These are phyloP conservation scores for Sordariomycetes sp. DNA, from an alignment of 2,329 filamentous ascomycete genomes.

Conservation along the genomic window DNA sequence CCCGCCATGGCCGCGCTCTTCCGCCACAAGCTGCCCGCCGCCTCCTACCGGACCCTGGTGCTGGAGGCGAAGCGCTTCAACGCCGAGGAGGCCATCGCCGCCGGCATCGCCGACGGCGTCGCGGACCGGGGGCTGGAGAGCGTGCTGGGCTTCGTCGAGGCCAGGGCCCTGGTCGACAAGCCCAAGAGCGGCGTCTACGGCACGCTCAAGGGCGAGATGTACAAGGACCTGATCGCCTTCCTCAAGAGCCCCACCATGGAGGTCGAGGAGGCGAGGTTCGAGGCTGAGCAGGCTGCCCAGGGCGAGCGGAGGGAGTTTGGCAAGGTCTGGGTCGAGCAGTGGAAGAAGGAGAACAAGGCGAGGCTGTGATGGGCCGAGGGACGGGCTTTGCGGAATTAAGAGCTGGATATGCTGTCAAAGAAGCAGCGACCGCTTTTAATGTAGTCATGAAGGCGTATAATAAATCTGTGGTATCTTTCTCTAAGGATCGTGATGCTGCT, in stretches of 20 bases:
- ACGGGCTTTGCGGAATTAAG: neutral
- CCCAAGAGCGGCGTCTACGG: constrained; percentile 59
- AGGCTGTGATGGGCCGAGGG: constrained; percentile 21
- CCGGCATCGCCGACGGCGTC: constrained; percentile 63
- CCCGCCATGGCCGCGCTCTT: constrained; percentile 69
- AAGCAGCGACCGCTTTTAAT: too few species aligned
- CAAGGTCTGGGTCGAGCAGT: constrained; percentile 39
- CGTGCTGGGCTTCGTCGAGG: constrained; percentile 47
- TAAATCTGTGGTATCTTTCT: too few species aligned
- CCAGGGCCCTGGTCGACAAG: constrained; percentile 52
- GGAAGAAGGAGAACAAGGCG: constrained; percentile 28
- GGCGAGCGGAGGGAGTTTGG: constrained; percentile 32
- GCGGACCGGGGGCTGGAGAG: constrained; percentile 51
- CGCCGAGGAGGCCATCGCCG: constrained; percentile 52
- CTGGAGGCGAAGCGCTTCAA: constrained; percentile 65
- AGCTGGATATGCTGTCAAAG: too few species aligned
- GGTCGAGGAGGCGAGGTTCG: constrained; percentile 38
- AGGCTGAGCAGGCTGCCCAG: constrained; percentile 26
- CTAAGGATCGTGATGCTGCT: too few species aligned
- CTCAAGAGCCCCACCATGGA: constrained; percentile 43
- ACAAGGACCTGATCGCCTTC: constrained; percentile 51
- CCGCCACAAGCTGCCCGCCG: constrained; percentile 52
- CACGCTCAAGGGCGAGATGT: constrained; percentile 67
- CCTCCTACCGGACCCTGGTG: constrained; percentile 53
- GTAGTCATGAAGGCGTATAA: too few species aligned